These are phyloP conservation scores for Angophora floribunda DNA, from an alignment of 345 rosid species.

Conservation along the genomic window DNA sequence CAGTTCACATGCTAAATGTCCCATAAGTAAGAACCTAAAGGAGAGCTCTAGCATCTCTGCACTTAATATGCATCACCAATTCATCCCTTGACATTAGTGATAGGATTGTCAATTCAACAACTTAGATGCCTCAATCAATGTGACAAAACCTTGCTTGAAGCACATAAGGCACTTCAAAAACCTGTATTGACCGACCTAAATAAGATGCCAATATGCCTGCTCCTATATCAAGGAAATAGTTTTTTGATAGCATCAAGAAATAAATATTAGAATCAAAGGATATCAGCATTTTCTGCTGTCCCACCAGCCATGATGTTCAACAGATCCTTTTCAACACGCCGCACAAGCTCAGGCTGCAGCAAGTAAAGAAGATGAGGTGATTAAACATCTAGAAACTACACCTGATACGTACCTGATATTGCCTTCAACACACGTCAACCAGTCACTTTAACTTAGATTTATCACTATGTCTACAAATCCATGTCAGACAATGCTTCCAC, in stretches of 20 bases:
- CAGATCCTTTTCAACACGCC: constrained; percentile 79
- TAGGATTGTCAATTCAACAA: not conserved
- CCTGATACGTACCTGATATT: not conserved
- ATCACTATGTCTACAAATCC: not conserved
- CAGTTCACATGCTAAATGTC: not conserved
- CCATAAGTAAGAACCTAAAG: not conserved
- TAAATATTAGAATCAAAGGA: constrained; percentile 18
- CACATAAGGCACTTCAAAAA: not conserved
- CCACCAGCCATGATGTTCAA: constrained; percentile 87
- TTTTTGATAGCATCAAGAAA: not conserved
- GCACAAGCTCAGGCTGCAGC: constrained; percentile 95
- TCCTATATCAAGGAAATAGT: not conserved
- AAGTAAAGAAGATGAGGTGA: not conserved
- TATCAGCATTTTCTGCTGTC: constrained; percentile 68
- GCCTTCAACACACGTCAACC: not conserved
- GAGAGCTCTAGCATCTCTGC: not conserved
- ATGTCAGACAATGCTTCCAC: not conserved
- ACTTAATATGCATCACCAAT: not conserved
- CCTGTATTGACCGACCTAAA: not conserved
- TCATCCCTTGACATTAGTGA: not conserved
- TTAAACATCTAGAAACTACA: not conserved
- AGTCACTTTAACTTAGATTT: not conserved
- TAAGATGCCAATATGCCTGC: not conserved
- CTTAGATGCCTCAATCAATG: not conserved
- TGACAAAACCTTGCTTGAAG: not conserved